Evolutionary conservation across 1,284 basidiomycete species (phyloP).

Genomic region (Xanthoconium separans): DNA sequence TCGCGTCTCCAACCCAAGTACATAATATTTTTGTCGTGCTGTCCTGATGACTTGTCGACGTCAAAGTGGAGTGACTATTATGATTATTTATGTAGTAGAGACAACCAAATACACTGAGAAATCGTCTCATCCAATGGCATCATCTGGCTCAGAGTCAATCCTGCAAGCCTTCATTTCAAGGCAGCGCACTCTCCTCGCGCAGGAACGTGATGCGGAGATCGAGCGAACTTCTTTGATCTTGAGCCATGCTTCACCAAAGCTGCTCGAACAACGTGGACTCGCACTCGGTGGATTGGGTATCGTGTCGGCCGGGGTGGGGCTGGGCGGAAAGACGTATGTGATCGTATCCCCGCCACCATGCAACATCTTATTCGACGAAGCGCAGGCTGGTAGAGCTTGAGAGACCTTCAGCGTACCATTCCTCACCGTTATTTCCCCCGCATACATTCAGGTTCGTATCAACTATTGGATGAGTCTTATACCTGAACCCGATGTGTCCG

Average conservation of each 20-base stretch:
- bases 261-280: constrained; percentile 87
- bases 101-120: too few species aligned
- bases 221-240: constrained; percentile 79
- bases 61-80: too few species aligned
- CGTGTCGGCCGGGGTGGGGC: constrained; percentile 69
- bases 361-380: constrained; percentile 27
- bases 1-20: too few species aligned
- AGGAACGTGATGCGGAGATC: constrained; percentile 82
- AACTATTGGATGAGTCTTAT: neutral
- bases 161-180: constrained; percentile 67
- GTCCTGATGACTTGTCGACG: too few species aligned
- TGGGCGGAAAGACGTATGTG: constrained; percentile 87
- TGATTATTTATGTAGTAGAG: too few species aligned
- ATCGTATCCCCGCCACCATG: neutral
- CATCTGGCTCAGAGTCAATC: constrained; percentile 34
- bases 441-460: constrained; percentile 73
- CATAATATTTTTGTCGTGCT: too few species aligned
- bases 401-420: constrained; percentile 78
- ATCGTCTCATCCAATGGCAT: constrained; percentile 4
- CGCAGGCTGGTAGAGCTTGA: constrained; percentile 83
- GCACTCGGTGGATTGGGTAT: constrained; percentile 76
- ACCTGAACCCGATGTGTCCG: constrained; percentile 1
- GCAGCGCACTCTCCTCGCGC: constrained; percentile 66
- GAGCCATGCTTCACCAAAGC: constrained; percentile 79
- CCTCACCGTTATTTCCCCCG: constrained; percentile 71